Conservation (phyloP, 306 rosid species). For the Albizia julibrissin region DNA sequence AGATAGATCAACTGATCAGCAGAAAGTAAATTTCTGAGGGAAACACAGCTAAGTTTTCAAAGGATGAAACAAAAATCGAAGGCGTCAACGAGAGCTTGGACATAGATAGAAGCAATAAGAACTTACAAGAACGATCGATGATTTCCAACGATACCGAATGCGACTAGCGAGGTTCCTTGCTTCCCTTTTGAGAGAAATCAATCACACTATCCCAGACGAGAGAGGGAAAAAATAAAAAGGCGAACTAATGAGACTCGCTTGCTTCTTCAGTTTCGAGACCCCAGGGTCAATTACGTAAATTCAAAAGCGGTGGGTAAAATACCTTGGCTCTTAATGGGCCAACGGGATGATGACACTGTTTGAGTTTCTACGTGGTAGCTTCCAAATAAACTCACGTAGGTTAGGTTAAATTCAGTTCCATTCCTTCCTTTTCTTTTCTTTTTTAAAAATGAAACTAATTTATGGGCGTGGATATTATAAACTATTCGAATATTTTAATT, state of each 20-base stretch:
- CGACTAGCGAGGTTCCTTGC: constrained; percentile 17
- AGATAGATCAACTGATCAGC: neutral
- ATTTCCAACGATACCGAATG: constrained; percentile 7
- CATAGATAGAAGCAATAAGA: neutral
- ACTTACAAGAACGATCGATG: constrained; percentile 46
- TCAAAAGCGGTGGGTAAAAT: neutral
- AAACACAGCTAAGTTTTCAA: constrained; percentile 8
- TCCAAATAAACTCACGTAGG: neutral
- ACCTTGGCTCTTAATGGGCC: neutral
- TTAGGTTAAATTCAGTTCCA: neutral
- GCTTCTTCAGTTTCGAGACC: neutral
- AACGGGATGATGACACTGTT: neutral
- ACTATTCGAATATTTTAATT: neutral
- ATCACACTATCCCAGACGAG: neutral
- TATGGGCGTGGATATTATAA: neutral
- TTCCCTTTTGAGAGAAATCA: constrained; percentile 22
- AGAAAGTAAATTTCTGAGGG: neutral
- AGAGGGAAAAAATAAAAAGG: neutral
- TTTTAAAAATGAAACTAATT: neutral
- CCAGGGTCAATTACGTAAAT: neutral
- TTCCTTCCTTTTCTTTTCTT: neutral
- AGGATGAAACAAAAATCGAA: neutral
- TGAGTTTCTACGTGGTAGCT: neutral
- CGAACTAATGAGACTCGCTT: neutral
- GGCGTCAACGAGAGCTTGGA: constrained; percentile 11